A percentile compares a stretch with the other conserved stretches of the same genome.
Conservation (phyloP, 306 rosid genomes). For the Comarum palustre region DNA sequence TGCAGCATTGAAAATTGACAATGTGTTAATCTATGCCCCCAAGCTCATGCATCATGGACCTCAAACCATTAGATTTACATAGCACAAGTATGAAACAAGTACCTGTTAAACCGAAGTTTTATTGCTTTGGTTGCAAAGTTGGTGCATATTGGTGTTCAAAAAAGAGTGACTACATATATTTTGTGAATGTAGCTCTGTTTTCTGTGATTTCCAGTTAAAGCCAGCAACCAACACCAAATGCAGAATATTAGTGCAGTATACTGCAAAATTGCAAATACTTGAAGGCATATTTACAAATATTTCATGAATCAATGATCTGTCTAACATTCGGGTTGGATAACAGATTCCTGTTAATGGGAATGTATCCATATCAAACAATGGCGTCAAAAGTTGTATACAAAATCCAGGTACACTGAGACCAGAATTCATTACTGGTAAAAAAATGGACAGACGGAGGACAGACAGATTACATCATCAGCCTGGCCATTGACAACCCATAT, state of each 20-base stretch:
- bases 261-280: background rate
- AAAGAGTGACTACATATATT: background rate
- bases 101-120: too few species aligned
- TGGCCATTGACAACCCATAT: slow-evolving; percentile 8
- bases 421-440: background rate
- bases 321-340: background rate
- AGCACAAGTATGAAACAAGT: too few species aligned
- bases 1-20: too few species aligned
- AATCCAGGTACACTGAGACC: background rate
- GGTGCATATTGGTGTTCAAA: background rate
- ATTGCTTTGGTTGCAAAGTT: background rate
- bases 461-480: slow-evolving; percentile 11
- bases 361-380: background rate
- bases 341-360: background rate
- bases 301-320: background rate
- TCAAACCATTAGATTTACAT: background rate
- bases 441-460: background rate
- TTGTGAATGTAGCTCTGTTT: background rate
- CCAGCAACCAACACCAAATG: background rate
- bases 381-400: slow-evolving; percentile 12
- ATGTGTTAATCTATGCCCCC: too few species aligned
- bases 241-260: background rate
- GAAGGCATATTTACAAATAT: background rate
- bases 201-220: background rate
- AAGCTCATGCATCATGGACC: too few species aligned